Evolutionary conservation across 345 rosid genomes (phyloP).

Genomic region (Boechera divaricarpa): DNA sequence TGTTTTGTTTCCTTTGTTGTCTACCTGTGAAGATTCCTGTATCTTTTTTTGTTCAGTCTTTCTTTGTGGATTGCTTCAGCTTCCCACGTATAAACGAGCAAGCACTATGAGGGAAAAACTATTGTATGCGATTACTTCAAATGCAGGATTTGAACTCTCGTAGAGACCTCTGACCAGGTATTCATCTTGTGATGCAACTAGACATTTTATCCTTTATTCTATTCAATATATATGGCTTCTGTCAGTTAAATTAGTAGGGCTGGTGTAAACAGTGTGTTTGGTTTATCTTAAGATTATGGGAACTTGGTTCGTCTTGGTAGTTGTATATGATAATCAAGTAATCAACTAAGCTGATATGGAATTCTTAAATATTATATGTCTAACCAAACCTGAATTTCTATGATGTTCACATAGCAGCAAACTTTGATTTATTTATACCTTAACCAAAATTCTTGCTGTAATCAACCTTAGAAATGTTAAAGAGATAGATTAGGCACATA

Average conservation of each 20-base stretch:
- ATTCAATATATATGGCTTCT: neutral
- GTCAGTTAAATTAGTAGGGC: constrained; percentile 1
- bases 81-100: constrained; percentile 89
- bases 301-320: constrained; percentile 19
- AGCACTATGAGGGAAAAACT: constrained; percentile 91
- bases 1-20: constrained; percentile 20
- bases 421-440: constrained; percentile 6
- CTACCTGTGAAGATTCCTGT: constrained; percentile 13
- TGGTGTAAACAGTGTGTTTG: constrained; percentile 4
- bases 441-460: constrained; percentile 19
- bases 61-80: constrained; percentile 62
- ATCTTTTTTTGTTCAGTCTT: constrained; percentile 21
- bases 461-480: constrained; percentile 20
- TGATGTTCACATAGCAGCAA: constrained; percentile 15
- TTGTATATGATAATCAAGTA: constrained; percentile 22
- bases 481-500: constrained; percentile 22
- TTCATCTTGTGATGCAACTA: constrained; percentile 40
- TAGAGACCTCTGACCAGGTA: constrained; percentile 49
- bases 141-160: constrained; percentile 98
- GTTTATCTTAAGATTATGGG: constrained; percentile 15
- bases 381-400: constrained; percentile 16
- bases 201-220: constrained; percentile 19
- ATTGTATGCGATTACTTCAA: constrained; percentile 90
- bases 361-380: constrained; percentile 9
- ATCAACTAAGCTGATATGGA: constrained; percentile 12